Base-by-base conservation (phyloP, 441 rosid species). In the Gossypium davidsonii region DNA sequence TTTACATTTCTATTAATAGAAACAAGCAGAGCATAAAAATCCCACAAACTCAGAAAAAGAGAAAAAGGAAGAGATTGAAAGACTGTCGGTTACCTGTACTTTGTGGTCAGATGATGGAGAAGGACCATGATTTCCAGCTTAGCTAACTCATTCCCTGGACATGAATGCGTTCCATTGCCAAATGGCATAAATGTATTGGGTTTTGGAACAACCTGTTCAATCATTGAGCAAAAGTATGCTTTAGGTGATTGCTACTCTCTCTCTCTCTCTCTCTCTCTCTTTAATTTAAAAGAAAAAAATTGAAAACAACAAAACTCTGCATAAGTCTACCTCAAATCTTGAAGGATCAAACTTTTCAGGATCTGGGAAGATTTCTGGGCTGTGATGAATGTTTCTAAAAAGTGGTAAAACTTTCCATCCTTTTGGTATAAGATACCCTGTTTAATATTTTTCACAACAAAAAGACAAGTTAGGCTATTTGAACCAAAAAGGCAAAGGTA, bases 401-500 rank as follows among this genome's bases (percentile, higher is more conserved):
- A 94, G 93, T 10, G 98, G 98, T 60, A 94, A 73, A 17, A 94
- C 97, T 85, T 94, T 94, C 98, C 98, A 94, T 39, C 98, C 98
- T 88, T 90, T 94, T 1, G 97, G 98, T 59, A 94, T 94, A 15
- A 94, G 83, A 69, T 87, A 94, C 5, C 98, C 98, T 94, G 89
- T 17, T 17, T 51, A 68, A 26, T n/a, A 6, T 44, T 11, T 64
- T 44, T 65, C 8, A 0, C 6, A 67, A 4, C 2, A 15, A 17
- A 17, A n/a, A 51, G 75, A 14, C 17, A 12, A 8, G 55, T 21
- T 2, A 58, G 21, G 2, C 9, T 46, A 12, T 20, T 39, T 46
- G 44, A 42, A 62, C 23, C 58, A 15, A 18, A 17, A 53, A 17
- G 25, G 20, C 8, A 6, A 18, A 53, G 12, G 17, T 15, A 52